These are phyloP conservation scores for Hypomontagnella submonticulosa DNA, from an alignment of 495 filamentous ascomycete genomes.

Conservation along the genomic window DNA sequence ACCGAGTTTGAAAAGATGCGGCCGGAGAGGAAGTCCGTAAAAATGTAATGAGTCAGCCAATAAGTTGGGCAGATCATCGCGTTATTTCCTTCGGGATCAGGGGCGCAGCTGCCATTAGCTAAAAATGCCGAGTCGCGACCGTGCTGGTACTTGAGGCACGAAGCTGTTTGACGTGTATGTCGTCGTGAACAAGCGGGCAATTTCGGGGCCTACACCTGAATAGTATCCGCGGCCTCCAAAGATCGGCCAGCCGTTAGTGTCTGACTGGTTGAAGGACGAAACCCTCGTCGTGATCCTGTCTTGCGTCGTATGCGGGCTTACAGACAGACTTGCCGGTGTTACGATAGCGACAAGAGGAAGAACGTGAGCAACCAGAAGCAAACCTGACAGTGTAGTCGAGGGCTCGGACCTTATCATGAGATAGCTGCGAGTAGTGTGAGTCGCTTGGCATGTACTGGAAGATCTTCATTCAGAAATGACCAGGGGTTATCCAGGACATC, in stretches of 20 bases:
- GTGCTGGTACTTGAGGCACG: conserved; percentile 7
- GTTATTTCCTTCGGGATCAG: conserved; percentile 20
- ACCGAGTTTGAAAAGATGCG: conserved; percentile 8
- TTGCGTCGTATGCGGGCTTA: conserved; percentile 9
- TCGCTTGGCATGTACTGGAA: conserved; percentile 17
- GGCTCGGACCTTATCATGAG: conserved; percentile 18
- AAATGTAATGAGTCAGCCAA: conserved; percentile 16
- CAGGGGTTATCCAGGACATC: conserved; percentile 30
- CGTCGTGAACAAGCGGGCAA: conserved; percentile 32
- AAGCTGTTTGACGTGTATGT: conserved; percentile 25
- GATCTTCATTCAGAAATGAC: conserved; percentile 21
- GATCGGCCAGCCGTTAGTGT: conserved; percentile 17
- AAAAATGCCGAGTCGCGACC: not conserved
- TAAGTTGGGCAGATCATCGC: conserved; percentile 30
- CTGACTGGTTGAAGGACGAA: conserved; percentile 23
- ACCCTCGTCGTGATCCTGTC: conserved; percentile 1
- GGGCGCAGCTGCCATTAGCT: conserved; percentile 8
- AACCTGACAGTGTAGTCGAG: not conserved
- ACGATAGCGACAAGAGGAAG: conserved; percentile 23
- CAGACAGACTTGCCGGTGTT: conserved; percentile 25
- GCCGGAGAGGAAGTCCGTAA: conserved; percentile 13
- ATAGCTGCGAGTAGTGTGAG: conserved; percentile 19
- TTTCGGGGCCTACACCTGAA: conserved; percentile 19
- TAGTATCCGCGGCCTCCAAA: conserved; percentile 12
- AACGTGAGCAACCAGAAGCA: not conserved